Evolutionary conservation across 169 alveolate genomes (phyloP).

Genomic region (Sarcocystis neurona): DNA sequence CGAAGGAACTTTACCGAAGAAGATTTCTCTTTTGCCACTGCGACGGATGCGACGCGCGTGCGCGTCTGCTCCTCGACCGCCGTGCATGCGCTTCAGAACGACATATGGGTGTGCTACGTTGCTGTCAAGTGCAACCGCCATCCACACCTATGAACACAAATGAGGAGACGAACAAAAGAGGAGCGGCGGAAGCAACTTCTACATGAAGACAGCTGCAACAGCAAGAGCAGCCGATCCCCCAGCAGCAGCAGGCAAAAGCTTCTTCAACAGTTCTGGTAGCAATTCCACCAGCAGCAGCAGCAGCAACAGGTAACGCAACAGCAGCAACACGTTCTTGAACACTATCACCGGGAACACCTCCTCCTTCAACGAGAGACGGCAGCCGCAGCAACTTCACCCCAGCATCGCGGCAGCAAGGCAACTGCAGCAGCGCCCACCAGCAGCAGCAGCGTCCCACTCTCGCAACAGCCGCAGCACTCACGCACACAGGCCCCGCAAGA

Average conservation of each 20-base stretch:
- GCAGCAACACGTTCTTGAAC: too few relatives aligned
- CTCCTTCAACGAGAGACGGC: too few relatives aligned
- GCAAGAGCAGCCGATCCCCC: neutral
- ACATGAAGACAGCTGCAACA: neutral
- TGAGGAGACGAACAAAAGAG: neutral
- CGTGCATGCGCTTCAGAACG: slow-evolving; percentile 1
- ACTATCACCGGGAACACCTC: too few relatives aligned
- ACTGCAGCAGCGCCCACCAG: too few relatives aligned
- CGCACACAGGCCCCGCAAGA: too few relatives aligned
- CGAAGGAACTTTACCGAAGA: neutral
- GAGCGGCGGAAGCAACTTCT: neutral
- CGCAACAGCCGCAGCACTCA: too few relatives aligned
- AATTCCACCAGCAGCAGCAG: too few relatives aligned
- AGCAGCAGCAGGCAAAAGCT: neutral
- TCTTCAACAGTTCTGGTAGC: too few relatives aligned
- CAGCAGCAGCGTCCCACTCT: too few relatives aligned
- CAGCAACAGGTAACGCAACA: too few relatives aligned
- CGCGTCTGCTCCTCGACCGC: neutral
- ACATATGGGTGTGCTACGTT: neutral
- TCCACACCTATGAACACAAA: neutral
- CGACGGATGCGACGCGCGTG: neutral
- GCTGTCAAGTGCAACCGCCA: neutral
- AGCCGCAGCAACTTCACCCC: too few relatives aligned
- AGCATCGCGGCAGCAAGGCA: too few relatives aligned
- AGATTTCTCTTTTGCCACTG: slow-evolving; percentile 2